Base-by-base conservation (phyloP, 116 monocot genomes). In the Zostera marina region DNA sequence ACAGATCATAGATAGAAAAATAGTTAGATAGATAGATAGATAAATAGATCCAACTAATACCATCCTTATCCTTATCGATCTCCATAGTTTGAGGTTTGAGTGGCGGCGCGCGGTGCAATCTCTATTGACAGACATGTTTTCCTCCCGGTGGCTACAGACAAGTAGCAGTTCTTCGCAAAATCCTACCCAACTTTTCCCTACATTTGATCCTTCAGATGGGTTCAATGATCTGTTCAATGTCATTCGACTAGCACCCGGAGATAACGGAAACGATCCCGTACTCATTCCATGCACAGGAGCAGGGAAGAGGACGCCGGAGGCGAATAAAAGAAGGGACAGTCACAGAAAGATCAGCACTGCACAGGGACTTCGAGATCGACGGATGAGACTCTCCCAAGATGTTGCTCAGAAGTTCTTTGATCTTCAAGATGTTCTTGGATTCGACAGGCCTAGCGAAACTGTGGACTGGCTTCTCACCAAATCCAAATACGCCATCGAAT, bases 271-370 rank as follows among this genome's bases (percentile, higher is more conserved):
- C 20, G 8, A 7, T 4, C 8, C 20, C 49, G 10, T 19, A 1
- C 49, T 9, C 5, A 19, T 8, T 21, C 3, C 49, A 5, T 8
- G 49, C 10, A 51, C 4, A 11, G 22, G 61, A 32, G 32, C 1
- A 43, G 42, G 41, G 2, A 72, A 70, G 66, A 40, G 80, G 56
- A 14, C 52, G 32, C 4, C 32, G 4, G 5, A 5, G 32, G 32
- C 32, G 4, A 32, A 5, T 0, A 8, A 21, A 22, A 63, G 85
- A 44, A 79, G 74, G 17, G 82, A 86, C 54, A 43, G 86, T 10
- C 86, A 91, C 63, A 85, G 86, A 71, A 91, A 91, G 77, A 86
- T 91, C 51, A 42, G 11, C 59, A 91, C 91, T 5, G 79, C 91
- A 4, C 66, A 71, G 48, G 91, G 91, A 7, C 70, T 66, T 6